phyloP scores from a whole-genome alignment of 2,329 filamentous ascomycete species.

The Talaromyces amestolkiae region DNA sequence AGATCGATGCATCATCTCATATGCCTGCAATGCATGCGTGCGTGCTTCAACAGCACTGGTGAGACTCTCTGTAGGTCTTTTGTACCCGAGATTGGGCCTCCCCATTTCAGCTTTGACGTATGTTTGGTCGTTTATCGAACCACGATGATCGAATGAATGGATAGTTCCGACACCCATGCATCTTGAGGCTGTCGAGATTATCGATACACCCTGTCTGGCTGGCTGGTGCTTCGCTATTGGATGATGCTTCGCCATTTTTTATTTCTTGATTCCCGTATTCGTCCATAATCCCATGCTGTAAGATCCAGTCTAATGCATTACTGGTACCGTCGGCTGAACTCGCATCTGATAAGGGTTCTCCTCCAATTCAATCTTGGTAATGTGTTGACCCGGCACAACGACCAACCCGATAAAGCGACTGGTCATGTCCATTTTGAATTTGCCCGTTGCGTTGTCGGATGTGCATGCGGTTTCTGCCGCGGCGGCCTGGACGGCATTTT shows the following conservation, averaged over 20 bases:
- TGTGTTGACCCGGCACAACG: slow-evolving; percentile 81
- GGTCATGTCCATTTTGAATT: slow-evolving; percentile 67
- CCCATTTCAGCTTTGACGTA: neutral
- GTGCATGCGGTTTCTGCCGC: slow-evolving; percentile 21
- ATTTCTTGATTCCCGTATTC: neutral
- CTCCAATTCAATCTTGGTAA: slow-evolving; percentile 85
- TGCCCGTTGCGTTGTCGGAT: slow-evolving; percentile 24
- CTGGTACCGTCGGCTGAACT: slow-evolving; percentile 3
- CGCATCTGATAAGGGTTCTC: slow-evolving; percentile 43
- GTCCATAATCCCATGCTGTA: neutral
- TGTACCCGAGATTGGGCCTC: neutral
- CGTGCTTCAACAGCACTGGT: neutral
- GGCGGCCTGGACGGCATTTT: slow-evolving; percentile 45
- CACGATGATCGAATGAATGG: neutral
- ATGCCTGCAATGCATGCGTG: neutral
- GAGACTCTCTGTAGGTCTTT: neutral
- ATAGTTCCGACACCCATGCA: slow-evolving; percentile 1
- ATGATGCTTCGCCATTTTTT: neutral
- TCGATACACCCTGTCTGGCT: neutral
- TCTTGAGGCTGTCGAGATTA: neutral
- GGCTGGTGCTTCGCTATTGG: neutral
- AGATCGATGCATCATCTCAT: neutral
- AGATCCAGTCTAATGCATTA: neutral
- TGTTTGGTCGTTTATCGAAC: neutral
- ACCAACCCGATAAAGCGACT: slow-evolving; percentile 85